Evolutionary conservation across 2,329 filamentous ascomycete genomes (phyloP).

Genomic region (Aspergillus texensis): DNA sequence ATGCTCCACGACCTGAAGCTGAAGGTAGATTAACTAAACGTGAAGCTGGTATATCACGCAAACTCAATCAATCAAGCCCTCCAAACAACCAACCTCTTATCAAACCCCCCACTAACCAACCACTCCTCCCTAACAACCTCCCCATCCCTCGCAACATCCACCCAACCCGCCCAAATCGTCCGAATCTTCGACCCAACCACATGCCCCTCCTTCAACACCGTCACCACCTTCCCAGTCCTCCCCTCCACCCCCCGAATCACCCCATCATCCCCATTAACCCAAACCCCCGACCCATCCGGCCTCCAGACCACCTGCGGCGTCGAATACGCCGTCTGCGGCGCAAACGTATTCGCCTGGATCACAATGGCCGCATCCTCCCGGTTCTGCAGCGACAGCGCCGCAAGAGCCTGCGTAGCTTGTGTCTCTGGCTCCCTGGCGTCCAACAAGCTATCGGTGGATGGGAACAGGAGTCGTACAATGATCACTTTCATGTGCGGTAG

Average conservation of each 20-base stretch:
- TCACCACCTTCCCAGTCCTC: conserved; percentile 59
- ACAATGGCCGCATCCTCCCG: conserved; percentile 63
- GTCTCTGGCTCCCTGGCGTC: conserved; percentile 36
- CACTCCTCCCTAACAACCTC: conserved; percentile 49
- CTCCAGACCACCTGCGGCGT: conserved; percentile 65
- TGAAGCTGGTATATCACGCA: background rate
- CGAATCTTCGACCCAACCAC: conserved; percentile 61
- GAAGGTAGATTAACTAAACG: too few species aligned
- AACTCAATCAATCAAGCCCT: conserved; percentile 25
- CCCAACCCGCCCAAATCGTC: conserved; percentile 58
- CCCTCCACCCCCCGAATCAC: conserved; percentile 62
- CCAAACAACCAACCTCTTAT: conserved; percentile 64
- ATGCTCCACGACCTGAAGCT: too few species aligned
- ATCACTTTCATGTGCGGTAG: conserved; percentile 66
- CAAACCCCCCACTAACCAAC: conserved; percentile 66
- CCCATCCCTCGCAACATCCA: conserved; percentile 31
- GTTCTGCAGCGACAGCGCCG: conserved; percentile 55
- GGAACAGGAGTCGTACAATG: conserved; percentile 60
- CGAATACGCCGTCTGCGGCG: conserved; percentile 66
- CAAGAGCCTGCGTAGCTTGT: conserved; percentile 56
- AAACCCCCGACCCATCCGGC: conserved; percentile 63
- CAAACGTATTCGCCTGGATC: conserved; percentile 61
- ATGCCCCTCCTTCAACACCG: conserved; percentile 54
- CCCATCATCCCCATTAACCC: conserved; percentile 68
- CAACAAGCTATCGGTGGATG: conserved; percentile 30